Conservation (phyloP, 768 basidiomycete species). For the Lanmaoa pseudosensibilis region DNA sequence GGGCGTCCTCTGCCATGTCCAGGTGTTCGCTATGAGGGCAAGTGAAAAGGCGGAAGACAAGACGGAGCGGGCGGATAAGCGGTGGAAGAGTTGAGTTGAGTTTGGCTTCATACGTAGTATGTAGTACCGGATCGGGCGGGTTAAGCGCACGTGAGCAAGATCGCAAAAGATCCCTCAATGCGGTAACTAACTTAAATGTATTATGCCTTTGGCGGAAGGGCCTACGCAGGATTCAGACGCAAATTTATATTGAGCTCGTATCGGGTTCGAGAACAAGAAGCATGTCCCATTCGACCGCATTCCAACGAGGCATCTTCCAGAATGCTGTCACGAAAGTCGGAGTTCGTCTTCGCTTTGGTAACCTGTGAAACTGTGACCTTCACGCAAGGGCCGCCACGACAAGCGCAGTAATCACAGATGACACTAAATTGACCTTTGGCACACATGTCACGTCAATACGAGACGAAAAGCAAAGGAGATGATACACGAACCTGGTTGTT, state of each 20-base stretch:
- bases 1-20: constrained; percentile 22
- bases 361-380: neutral
- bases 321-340: neutral
- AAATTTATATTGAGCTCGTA: neutral
- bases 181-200: constrained; percentile 17
- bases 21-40: constrained; percentile 1
- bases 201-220: neutral
- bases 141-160: constrained; percentile 21
- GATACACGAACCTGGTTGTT: constrained; percentile 70
- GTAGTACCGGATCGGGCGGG: neutral
- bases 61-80: neutral
- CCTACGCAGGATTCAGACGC: neutral
- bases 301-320: neutral
- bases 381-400: constrained; percentile 38
- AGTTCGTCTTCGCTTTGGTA: neutral
- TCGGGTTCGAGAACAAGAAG: neutral
- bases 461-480: neutral
- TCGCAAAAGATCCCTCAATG: constrained; percentile 17
- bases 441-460: constrained; percentile 2
- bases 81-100: neutral
- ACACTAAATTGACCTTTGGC: constrained; percentile 45
- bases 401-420: constrained; percentile 40
- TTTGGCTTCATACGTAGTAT: constrained; percentile 8
- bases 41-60: neutral
- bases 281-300: neutral